These are phyloP conservation scores for Paradendryphiella salina DNA, from an alignment of 2,329 filamentous ascomycete genomes.

Conservation along the genomic window DNA sequence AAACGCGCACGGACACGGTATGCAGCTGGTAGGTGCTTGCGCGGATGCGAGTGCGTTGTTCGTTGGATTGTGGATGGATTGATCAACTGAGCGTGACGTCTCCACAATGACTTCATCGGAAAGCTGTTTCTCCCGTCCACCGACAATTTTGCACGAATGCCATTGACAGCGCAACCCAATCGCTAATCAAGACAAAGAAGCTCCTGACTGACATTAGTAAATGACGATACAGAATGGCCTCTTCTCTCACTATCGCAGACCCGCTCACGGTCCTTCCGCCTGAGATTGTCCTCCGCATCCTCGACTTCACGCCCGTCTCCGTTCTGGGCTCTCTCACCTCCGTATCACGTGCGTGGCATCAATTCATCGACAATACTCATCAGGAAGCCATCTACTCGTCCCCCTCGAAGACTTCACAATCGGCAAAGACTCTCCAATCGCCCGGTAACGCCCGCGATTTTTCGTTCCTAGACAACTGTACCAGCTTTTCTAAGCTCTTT, in stretches of 20 bases:
- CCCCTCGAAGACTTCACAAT: slow-evolving; percentile 4
- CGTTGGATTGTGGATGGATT: neutral
- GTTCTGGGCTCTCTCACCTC: slow-evolving; percentile 4
- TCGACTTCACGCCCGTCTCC: slow-evolving; percentile 10
- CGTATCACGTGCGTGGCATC: slow-evolving; percentile 9
- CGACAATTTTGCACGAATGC: slow-evolving; percentile 3
- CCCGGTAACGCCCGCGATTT: slow-evolving; percentile 2
- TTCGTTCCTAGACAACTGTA: slow-evolving; percentile 1
- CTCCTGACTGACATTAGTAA: neutral
- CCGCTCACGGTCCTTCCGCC: slow-evolving; percentile 11
- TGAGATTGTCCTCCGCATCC: slow-evolving; percentile 13
- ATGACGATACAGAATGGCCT: neutral
- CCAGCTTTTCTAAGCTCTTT: slow-evolving; percentile 13
- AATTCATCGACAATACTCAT: slow-evolving; percentile 11
- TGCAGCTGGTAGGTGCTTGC: neutral
- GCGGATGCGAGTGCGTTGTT: neutral
- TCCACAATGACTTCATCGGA: slow-evolving; percentile 15
- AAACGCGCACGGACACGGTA: no score
- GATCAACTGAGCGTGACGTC: slow-evolving; percentile 6
- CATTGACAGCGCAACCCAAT: neutral
- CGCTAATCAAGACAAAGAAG: neutral
- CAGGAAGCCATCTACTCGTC: slow-evolving; percentile 9
- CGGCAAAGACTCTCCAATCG: neutral
- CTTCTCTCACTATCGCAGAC: neutral
- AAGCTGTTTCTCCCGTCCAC: slow-evolving; percentile 2